A percentile compares a stretch with the other conserved stretches of the same genome.
Conservation (phyloP, 2,329 filamentous ascomycete species). For the Penicillium aurantiogriseum region DNA sequence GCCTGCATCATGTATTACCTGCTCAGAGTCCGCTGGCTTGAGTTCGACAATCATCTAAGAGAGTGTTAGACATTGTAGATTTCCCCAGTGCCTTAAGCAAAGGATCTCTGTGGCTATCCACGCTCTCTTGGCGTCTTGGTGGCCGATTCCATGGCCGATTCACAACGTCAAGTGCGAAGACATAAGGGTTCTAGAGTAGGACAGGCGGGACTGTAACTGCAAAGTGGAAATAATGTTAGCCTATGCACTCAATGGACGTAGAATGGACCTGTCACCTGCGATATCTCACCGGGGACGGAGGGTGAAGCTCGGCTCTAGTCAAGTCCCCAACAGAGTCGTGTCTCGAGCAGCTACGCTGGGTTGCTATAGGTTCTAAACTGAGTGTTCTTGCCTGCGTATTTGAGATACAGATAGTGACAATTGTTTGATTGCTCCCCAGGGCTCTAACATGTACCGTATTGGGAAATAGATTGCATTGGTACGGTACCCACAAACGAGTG, state of each 20-base stretch:
- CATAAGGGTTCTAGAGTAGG: not conserved
- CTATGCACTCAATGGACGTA: too few species aligned
- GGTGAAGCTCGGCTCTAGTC: not conserved
- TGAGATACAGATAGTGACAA: not conserved
- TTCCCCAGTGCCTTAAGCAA: fast-evolving
- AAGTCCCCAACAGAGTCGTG: not conserved
- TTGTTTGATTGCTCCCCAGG: too few species aligned
- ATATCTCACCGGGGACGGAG: not conserved
- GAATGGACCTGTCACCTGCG: not conserved
- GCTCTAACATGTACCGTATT: not conserved
- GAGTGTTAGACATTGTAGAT: not conserved
- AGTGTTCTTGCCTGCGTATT: not conserved
- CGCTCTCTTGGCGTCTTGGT: not conserved
- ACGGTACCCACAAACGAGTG: not conserved
- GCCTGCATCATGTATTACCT: not conserved
- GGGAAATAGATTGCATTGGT: not conserved
- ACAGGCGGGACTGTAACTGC: not conserved
- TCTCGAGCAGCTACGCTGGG: not conserved
- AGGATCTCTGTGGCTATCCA: too few species aligned
- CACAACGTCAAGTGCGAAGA: not conserved
- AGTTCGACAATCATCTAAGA: not conserved
- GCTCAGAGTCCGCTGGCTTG: not conserved
- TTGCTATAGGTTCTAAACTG: not conserved
- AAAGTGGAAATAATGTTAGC: too few species aligned
- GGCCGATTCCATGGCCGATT: not conserved